Conservation (phyloP, 108 stramenopile genomes). For the Fistulifera solaris region DNA sequence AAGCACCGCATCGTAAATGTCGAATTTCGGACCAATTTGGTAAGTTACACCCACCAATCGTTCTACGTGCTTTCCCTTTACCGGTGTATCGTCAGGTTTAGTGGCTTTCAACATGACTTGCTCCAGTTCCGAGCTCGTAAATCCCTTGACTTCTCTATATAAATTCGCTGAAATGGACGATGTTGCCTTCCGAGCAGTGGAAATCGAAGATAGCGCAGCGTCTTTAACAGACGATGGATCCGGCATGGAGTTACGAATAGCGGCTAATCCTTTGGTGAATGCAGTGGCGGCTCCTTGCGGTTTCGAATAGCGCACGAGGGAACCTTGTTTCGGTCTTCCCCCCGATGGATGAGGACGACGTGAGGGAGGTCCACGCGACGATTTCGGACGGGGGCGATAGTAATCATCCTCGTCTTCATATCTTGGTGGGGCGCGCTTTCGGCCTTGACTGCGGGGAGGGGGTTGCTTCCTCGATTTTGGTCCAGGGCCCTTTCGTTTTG, state of each 20-base stretch:
- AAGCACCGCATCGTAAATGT: slow-evolving; percentile 85
- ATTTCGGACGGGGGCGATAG: slow-evolving; percentile 12
- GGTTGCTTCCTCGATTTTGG: not conserved
- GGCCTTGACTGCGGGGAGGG: not conserved
- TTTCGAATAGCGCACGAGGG: slow-evolving; percentile 29
- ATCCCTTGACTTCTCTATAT: slow-evolving; percentile 80
- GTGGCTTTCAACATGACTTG: slow-evolving; percentile 90
- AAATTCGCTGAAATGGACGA: slow-evolving; percentile 54
- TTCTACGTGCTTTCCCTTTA: slow-evolving; percentile 88
- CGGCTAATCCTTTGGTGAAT: slow-evolving; percentile 65
- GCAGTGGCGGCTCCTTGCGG: slow-evolving; percentile 21
- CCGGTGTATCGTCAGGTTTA: slow-evolving; percentile 72
- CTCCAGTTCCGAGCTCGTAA: slow-evolving; percentile 78
- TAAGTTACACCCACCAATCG: slow-evolving; percentile 85
- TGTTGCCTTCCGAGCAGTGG: slow-evolving; percentile 51
- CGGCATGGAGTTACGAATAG: slow-evolving; percentile 59
- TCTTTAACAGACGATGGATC: slow-evolving; percentile 53
- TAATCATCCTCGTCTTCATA: slow-evolving; percentile 8
- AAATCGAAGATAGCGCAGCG: slow-evolving; percentile 41
- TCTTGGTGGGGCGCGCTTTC: slow-evolving; percentile 5
- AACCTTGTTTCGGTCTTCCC: not conserved
- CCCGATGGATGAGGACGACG: not conserved
- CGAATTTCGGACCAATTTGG: slow-evolving; percentile 79
- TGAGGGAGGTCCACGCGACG: slow-evolving; percentile 14
- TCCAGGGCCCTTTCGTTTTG: not conserved